A percentile compares a stretch with the other conserved stretches of the same genome.
These are phyloP conservation scores for Neotropicomus parvogracilis DNA, from an alignment of 1,284 basidiomycete species.

Conservation along the genomic window DNA sequence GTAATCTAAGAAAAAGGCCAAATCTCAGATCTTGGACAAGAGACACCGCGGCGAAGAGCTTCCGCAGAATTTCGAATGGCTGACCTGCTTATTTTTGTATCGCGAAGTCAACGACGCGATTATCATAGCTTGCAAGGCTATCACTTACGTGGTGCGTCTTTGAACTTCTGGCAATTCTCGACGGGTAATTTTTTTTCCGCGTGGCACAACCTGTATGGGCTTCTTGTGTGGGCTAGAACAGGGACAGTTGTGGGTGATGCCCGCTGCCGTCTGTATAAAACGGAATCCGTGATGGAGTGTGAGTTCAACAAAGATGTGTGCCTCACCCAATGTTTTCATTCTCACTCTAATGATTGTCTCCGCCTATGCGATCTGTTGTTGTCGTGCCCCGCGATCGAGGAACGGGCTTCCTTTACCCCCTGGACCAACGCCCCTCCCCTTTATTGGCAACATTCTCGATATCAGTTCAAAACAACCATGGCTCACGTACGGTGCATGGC, in stretches of 20 bases:
- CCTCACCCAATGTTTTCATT: conserved; percentile 8
- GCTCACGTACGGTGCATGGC: conserved; percentile 31
- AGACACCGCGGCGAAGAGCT: conserved; percentile 30
- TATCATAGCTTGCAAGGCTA: conserved; percentile 22
- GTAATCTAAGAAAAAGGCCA: conserved; percentile 20
- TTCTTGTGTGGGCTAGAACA: conserved; percentile 15
- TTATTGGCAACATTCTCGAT: conserved; percentile 43
- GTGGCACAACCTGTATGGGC: conserved; percentile 3
- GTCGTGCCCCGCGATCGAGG: conserved; percentile 9
- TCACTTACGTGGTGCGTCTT: conserved; percentile 29
- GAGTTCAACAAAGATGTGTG: conserved; percentile 15
- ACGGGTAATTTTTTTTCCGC: conserved; percentile 12
- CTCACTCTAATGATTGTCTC: conserved; percentile 14
- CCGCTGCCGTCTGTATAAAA: conserved; percentile 22
- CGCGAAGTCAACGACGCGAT: conserved; percentile 21
- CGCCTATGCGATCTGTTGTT: conserved; percentile 12
- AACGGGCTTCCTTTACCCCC: conserved; percentile 30
- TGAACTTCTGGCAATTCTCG: conserved; percentile 11
- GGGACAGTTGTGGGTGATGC: conserved; percentile 9
- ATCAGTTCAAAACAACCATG: conserved; percentile 43
- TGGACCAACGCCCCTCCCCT: conserved; percentile 33
- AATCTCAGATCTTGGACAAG: conserved; percentile 17
- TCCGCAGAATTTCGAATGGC: conserved; percentile 11
- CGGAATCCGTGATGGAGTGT: not conserved
- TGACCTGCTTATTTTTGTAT: conserved; percentile 5